Evolutionary conservation across 768 basidiomycete genomes (phyloP), one percentile per base, ranked within the genome.

Genomic region (Leccinum imitatum): DNA sequence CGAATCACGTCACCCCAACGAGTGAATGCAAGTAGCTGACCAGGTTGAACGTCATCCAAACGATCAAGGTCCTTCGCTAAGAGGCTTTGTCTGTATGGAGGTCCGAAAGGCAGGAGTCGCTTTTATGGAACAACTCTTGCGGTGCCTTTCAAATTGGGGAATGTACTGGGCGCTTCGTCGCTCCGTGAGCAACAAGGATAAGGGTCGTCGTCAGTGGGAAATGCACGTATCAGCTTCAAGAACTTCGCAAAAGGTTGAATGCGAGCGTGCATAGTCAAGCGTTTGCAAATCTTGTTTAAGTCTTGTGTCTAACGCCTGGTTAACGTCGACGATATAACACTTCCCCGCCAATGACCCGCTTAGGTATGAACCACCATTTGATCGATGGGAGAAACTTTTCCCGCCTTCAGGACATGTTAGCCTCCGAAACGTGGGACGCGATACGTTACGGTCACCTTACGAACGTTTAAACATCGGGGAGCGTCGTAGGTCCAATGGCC

Each of bases 1-100:
- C 17, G 19, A 6, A 30, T 17, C 7, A 51, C 9, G 6, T 51
- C 14, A 30, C 50, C 59, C 59, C 62, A 61, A 33, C 55, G 57
- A 41, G 39, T 41, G 39, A 5, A 17, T 14, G 17, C 39, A 41
- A n/a, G 39, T 41, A 41, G 39, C 17, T 41, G 39, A 41, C 17
- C 17, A 41, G 39, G 17, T 17, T 41, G 8, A n/a, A n/a, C 17
- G 17, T 9, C 17, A n/a, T 41, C 17, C 39, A 15, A n/a, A 41
- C 39, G 39, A n/a, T 17, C 17, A 41, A 9, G 17, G 39, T 39
- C 39, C 17, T 17, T 39, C 39, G 39, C 39, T 7, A 39, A 17
- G 17, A 8, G 39, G 17, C 7, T 39, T 39, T 17, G 39, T 17
- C 39, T n/a, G 39, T 9, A n/a, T 8, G 39, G 8, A 8, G 17